Conservation (phyloP, 2,329 filamentous ascomycete species). For the Xylaria sp. region DNA sequence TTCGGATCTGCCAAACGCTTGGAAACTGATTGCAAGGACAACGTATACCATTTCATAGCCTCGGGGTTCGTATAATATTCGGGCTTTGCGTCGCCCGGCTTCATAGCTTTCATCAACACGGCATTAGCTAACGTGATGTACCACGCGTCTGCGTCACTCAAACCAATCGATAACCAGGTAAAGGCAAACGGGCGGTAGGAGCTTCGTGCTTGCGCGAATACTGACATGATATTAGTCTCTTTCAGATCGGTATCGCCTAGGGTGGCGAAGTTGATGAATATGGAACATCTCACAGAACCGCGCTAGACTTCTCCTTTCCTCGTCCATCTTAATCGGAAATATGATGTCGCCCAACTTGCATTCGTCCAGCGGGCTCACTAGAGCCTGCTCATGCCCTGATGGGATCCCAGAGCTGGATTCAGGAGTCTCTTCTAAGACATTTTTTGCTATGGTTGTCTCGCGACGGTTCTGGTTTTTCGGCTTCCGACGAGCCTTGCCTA, state of each 20-base stretch:
- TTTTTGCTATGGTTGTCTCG: slow-evolving; percentile 30
- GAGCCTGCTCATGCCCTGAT: slow-evolving; percentile 13
- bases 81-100: slow-evolving; percentile 29
- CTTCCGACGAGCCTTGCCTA: slow-evolving; percentile 45
- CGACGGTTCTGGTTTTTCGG: slow-evolving; percentile 37
- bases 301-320: slow-evolving; percentile 38
- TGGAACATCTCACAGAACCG: slow-evolving; percentile 39
- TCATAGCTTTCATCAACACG: slow-evolving; percentile 35
- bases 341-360: slow-evolving; percentile 35
- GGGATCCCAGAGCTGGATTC: neutral
- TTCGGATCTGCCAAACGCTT: slow-evolving; percentile 40
- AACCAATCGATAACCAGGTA: slow-evolving; percentile 44
- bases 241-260: neutral
- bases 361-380: slow-evolving; percentile 34
- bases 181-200: slow-evolving; percentile 43
- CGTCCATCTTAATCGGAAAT: slow-evolving; percentile 45
- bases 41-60: slow-evolving; percentile 45
- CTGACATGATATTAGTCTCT: slow-evolving; percentile 20
- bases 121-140: slow-evolving; percentile 47
- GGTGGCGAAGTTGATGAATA: neutral
- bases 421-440: neutral
- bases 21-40: slow-evolving; percentile 42
- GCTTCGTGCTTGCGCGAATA: slow-evolving; percentile 41
- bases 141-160: slow-evolving; percentile 44
- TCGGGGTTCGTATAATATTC: slow-evolving; percentile 39